Percentiles rank a stretch among this genome's conserved stretches.
These are phyloP conservation scores for Azolla pinnata DNA, from an alignment of 75 land plant species.

Conservation along the genomic window DNA sequence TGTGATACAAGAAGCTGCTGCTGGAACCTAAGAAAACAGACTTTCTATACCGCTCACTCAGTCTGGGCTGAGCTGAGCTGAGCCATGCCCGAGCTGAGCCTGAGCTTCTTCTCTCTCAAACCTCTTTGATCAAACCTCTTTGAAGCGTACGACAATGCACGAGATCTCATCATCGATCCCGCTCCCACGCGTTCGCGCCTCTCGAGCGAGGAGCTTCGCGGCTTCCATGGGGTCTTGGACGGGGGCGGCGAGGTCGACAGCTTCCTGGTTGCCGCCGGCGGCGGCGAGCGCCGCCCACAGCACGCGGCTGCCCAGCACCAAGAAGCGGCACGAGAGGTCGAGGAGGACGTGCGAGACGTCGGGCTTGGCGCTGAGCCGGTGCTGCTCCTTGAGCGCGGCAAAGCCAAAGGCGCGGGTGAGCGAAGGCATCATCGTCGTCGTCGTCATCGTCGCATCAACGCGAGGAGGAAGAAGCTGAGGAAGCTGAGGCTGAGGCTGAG, in stretches of 20 bases:
- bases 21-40: no score
- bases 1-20: no score
- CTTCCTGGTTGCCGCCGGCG: constrained; percentile 24
- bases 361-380: constrained; percentile 34
- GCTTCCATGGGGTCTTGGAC: constrained; percentile 13
- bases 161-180: constrained; percentile 30
- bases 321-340: constrained; percentile 16
- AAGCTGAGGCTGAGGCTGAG: constrained; percentile 23
- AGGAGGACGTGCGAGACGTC: constrained; percentile 21
- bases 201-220: constrained; percentile 19
- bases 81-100: constrained; percentile 4
- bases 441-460: constrained; percentile 26
- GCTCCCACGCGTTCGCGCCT: constrained; percentile 15
- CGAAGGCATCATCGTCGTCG: no score
- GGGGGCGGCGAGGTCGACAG: constrained; percentile 17
- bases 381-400: constrained; percentile 25
- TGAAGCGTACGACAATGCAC: constrained; percentile 6
- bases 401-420: constrained; percentile 30
- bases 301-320: constrained; percentile 34
- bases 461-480: constrained; percentile 17
- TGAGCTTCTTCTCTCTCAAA: no score
- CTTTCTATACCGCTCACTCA: no score
- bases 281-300: constrained; percentile 19
- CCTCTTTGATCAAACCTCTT: not conserved
- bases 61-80: no score